Conservation (phyloP, 495 filamentous ascomycete genomes). For the Tuber borchii region DNA sequence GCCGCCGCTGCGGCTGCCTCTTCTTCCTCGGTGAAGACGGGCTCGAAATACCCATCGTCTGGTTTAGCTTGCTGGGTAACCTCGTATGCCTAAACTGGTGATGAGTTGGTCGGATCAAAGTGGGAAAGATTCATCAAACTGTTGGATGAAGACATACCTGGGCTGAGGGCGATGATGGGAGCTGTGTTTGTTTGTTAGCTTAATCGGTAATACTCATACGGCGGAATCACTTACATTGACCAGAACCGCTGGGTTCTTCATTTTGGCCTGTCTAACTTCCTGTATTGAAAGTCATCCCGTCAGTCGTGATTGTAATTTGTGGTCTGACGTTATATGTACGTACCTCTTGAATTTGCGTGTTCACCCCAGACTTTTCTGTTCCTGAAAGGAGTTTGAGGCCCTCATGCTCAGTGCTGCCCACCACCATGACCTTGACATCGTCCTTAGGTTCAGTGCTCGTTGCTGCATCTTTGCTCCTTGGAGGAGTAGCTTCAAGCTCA, state of each 20-base stretch:
- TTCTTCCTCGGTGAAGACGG: constrained; percentile 15
- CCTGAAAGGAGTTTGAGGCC: constrained; percentile 5
- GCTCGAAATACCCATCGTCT: constrained; percentile 15
- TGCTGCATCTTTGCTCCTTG: not conserved
- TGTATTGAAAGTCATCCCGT: not conserved
- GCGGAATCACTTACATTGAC: constrained; percentile 11
- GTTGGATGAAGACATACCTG: constrained; percentile 14
- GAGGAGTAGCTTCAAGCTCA: constrained; percentile 25
- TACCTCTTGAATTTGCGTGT: constrained; percentile 14
- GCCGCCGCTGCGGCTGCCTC: not conserved
- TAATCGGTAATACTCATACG: not conserved
- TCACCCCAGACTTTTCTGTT: constrained; percentile 7
- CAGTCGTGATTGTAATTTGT: not conserved
- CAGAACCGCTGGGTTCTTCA: constrained; percentile 27
- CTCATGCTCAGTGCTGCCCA: constrained; percentile 6
- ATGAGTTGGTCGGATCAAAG: not conserved
- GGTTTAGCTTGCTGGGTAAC: constrained; percentile 14
- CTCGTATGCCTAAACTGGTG: constrained; percentile 21
- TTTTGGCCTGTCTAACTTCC: constrained; percentile 16
- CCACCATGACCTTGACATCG: constrained; percentile 11
- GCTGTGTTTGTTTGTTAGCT: constrained; percentile 13
- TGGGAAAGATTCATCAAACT: not conserved
- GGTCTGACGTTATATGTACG: constrained; percentile 1
- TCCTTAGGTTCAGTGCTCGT: constrained; percentile 12
- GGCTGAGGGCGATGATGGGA: constrained; percentile 24